Conservation (phyloP, 208 protist species). For the Trypanosomatidae sp. region DNA sequence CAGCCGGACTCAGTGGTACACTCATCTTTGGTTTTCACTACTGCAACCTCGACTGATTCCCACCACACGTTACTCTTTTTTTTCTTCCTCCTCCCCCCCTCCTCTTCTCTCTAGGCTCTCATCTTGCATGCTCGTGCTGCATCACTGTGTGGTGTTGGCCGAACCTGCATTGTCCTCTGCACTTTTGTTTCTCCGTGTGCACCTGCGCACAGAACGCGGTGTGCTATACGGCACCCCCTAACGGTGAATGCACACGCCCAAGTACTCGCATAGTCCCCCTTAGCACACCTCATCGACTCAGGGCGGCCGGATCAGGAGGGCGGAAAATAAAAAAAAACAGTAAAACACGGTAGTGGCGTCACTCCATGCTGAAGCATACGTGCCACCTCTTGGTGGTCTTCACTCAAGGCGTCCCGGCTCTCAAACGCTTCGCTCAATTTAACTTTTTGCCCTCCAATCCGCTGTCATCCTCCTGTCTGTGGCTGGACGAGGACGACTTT, state of each 20-base stretch:
- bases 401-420: conserved; percentile 54
- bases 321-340: neutral
- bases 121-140: neutral
- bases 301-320: neutral
- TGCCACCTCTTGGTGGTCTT: conserved; percentile 47
- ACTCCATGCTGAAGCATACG: conserved; percentile 34
- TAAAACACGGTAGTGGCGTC: neutral
- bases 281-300: neutral
- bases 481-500: conserved; percentile 73
- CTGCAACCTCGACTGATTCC: neutral
- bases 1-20: neutral
- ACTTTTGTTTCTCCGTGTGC: neutral
- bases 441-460: conserved; percentile 56
- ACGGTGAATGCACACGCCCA: neutral
- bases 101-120: neutral
- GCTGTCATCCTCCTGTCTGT: conserved; percentile 48
- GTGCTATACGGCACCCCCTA: neutral
- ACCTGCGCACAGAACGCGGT: neutral
- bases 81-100: neutral
- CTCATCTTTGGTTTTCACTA: neutral
- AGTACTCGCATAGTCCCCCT: neutral
- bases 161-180: neutral
- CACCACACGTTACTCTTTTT: neutral
- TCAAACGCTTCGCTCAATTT: conserved; percentile 50
- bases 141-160: neutral